Conservation (phyloP, 805 yeast genomes). For the Saturnispora zaruensis region DNA sequence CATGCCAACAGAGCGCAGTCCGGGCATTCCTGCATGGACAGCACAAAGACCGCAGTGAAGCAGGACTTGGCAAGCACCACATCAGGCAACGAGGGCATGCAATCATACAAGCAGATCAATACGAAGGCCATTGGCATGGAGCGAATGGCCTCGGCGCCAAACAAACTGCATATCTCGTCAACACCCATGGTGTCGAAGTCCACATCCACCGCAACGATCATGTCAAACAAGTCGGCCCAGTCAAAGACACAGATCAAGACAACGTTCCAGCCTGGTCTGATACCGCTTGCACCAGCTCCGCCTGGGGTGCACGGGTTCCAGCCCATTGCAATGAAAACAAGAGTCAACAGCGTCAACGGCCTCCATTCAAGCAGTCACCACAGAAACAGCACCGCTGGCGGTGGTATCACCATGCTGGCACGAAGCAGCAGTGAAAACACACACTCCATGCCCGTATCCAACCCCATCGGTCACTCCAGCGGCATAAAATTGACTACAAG, state of each 20-base stretch:
- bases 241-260: not conserved
- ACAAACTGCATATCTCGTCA: not conserved
- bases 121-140: not conserved
- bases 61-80: not conserved
- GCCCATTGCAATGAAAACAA: constrained; percentile 27
- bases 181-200: not conserved
- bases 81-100: constrained; percentile 24
- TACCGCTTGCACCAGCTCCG: constrained; percentile 8
- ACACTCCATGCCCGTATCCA: not conserved
- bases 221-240: not conserved
- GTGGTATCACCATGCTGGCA: constrained; percentile 2
- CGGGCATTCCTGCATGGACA: not conserved
- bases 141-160: not conserved
- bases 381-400: constrained; percentile 3
- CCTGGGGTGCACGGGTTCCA: constrained; percentile 15
- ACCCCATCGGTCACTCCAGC: not conserved
- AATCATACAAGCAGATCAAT: constrained; percentile 17
- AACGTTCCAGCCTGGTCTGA: constrained; percentile 6
- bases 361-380: constrained; percentile 8
- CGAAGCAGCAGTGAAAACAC: not conserved
- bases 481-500: constrained; percentile 13
- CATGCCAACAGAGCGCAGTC: not conserved
- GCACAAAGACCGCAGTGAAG: not conserved
- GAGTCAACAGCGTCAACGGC: constrained; percentile 14
- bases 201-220: constrained; percentile 1